These are phyloP conservation scores for Leccinum subgranulosum DNA, from an alignment of 768 basidiomycete species.

Conservation along the genomic window DNA sequence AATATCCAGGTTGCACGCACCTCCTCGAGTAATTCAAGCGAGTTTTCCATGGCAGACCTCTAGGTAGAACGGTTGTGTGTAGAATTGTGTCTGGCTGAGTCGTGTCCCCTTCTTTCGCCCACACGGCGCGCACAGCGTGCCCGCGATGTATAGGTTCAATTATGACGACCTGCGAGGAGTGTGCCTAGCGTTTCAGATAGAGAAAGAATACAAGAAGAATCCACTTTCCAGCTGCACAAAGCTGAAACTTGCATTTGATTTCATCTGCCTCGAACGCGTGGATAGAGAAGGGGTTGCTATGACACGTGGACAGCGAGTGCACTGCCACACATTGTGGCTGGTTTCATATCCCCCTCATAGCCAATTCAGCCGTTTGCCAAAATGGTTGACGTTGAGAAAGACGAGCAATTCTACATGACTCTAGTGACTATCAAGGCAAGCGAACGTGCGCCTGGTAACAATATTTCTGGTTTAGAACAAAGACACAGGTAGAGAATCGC, in stretches of 20 bases:
- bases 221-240: neutral
- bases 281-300: neutral
- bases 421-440: conserved; percentile 14
- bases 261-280: conserved; percentile 1
- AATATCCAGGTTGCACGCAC: conserved; percentile 10
- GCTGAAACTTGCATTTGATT: conserved; percentile 15
- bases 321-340: conserved; percentile 15
- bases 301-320: conserved; percentile 13
- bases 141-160: conserved; percentile 4
- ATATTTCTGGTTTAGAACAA: neutral
- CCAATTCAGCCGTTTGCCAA: neutral
- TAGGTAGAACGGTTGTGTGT: neutral
- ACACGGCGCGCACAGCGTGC: conserved; percentile 4
- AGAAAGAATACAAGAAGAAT: neutral
- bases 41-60: conserved; percentile 15
- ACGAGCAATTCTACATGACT: conserved; percentile 16
- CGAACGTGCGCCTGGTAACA: neutral
- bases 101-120: neutral
- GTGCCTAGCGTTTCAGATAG: neutral
- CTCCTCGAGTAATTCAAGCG: conserved; percentile 30
- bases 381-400: conserved; percentile 2
- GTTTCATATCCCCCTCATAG: neutral
- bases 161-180: neutral
- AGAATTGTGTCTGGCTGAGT: neutral
- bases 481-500: conserved; percentile 24